Conservation (phyloP, 768 basidiomycete species). For the Tylopilus subfusipes region DNA sequence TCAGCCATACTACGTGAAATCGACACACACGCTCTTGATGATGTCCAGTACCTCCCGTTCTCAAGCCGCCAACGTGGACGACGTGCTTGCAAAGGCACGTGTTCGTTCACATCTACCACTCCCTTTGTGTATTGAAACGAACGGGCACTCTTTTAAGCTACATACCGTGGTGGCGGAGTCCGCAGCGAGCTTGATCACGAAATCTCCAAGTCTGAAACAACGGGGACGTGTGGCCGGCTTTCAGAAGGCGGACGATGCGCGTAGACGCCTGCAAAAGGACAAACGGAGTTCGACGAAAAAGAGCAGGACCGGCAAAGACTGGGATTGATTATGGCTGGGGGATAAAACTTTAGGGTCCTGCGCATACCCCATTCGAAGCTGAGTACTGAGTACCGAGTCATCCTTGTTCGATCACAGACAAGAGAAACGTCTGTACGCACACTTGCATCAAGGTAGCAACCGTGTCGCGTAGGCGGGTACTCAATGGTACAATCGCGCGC, state of each 20-base stretch:
- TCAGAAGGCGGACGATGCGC: conserved; percentile 18
- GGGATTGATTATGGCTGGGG: conserved; percentile 16
- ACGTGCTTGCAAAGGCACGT: conserved; percentile 62
- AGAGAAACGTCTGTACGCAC: too few relatives aligned
- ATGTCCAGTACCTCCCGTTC: conserved; percentile 72
- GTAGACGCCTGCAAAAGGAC: conserved; percentile 26
- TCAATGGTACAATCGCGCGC: too few relatives aligned
- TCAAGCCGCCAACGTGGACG: conserved; percentile 71
- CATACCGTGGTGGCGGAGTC: conserved; percentile 24
- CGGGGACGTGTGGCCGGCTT: conserved; percentile 23
- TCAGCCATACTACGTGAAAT: conserved; percentile 66
- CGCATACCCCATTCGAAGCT: not conserved
- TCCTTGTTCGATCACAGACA: too few relatives aligned
- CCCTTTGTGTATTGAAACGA: not conserved
- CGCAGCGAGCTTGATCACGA: conserved; percentile 24
- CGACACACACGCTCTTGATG: conserved; percentile 63
- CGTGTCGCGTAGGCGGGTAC: too few relatives aligned
- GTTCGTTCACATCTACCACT: not conserved
- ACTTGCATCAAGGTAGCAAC: too few relatives aligned
- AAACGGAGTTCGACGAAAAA: conserved; percentile 25
- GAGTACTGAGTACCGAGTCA: not conserved
- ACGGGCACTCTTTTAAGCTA: conserved; percentile 15
- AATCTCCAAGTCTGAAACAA: conserved; percentile 24
- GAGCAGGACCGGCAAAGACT: conserved; percentile 26
- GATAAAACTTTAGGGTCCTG: not conserved